Conservation (phyloP, 805 yeast species). For the Zygosaccharomyces lentus region DNA sequence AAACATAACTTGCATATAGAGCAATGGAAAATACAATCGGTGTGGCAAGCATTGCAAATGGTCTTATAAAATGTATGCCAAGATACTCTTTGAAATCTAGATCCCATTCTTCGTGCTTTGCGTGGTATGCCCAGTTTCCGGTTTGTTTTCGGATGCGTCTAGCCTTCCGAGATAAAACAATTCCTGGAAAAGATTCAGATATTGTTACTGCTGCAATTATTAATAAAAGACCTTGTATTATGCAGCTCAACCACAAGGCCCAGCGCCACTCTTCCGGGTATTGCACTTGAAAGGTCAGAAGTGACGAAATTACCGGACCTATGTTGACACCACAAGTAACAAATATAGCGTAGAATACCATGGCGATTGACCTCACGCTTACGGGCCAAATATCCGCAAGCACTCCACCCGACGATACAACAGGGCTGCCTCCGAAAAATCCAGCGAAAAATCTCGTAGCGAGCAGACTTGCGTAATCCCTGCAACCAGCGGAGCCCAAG, state of each 20-base stretch:
- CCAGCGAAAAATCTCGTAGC: constrained; percentile 79
- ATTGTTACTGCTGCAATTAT: constrained; percentile 39
- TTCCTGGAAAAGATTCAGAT: constrained; percentile 70
- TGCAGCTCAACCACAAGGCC: constrained; percentile 69
- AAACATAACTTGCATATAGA: constrained; percentile 70
- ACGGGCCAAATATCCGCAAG: constrained; percentile 77
- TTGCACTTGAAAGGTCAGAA: constrained; percentile 31
- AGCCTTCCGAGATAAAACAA: constrained; percentile 60
- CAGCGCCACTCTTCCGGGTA: constrained; percentile 77
- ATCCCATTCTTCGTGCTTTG: constrained; percentile 65
- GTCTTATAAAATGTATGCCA: constrained; percentile 61
- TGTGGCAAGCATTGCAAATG: constrained; percentile 56
- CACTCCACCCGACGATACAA: constrained; percentile 82
- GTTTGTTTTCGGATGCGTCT: constrained; percentile 56
- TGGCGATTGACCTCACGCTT: constrained; percentile 66
- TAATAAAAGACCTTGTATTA: constrained; percentile 43
- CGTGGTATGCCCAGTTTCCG: constrained; percentile 78
- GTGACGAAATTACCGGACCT: constrained; percentile 58
- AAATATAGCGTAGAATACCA: constrained; percentile 63
- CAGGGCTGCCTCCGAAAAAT: constrained; percentile 75
- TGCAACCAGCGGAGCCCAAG: constrained; percentile 73
- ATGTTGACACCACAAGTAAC: constrained; percentile 76
- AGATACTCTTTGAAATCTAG: constrained; percentile 55
- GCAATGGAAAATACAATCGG: constrained; percentile 69
- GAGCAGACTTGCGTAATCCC: constrained; percentile 71